Evolutionary conservation across 208 protist species (phyloP), one percentile per base, ranked within the genome.

Genomic region (Hexamita inflata): DNA sequence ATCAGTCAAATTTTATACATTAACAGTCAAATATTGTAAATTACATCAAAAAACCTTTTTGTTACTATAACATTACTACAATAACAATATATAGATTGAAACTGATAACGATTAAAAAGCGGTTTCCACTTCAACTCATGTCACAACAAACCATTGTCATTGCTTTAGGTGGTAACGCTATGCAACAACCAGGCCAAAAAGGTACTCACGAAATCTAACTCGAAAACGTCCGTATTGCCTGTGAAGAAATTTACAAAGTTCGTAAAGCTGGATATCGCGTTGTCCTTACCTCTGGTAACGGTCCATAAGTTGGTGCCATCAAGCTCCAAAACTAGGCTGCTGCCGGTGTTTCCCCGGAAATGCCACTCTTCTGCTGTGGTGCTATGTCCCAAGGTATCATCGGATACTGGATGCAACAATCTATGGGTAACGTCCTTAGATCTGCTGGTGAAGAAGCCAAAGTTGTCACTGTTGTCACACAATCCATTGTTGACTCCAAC

Each of bases 341-440:
- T 26, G 19, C 49, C 11, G 34, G 13, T 9, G 29, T 39, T 0
- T 74, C 41, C 38, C 76, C 76, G 13, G 58, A 74, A 38, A 49
- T 61, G 39, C 67, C 76, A n/a, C 24, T 79, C 0, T 35, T n/a
- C 41, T 29, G 53, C 26, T 75, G 67, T 67, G 76, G 76, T 35
- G 65, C 67, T 39, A 57, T 58, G 39, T 66, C 67, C 41, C 67
- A 79, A 38, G 77, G 77, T 40, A 32, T 76, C 0, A 82, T 83
- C 26, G 80, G 80, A 29, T 83, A 80, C 38, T 68, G 80, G 61
- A 78, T 83, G n/a, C 11, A 65, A 30, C 59, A 82, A 60, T 26
- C 0, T 24, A 1, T 83, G 0, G 26, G 49, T 1, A 81, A 78
- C 29, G 58, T 39, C 0, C 58, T 82, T 30, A 7, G 1, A 13